Evolutionary conservation across 768 basidiomycete species (phyloP).

Genomic region (Rhodotorula kratochvilovae): DNA sequence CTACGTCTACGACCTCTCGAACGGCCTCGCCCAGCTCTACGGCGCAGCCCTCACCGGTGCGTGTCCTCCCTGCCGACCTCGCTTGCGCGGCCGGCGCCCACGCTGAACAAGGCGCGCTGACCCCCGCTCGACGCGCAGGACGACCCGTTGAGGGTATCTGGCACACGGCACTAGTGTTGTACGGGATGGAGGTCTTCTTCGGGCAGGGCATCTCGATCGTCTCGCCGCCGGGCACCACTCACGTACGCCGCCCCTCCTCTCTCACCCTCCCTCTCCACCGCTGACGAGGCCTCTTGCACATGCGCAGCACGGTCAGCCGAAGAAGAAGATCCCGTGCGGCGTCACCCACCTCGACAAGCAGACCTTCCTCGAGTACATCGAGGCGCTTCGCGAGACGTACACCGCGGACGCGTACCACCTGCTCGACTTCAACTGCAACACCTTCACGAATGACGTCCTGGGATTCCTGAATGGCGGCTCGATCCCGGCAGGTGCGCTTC

Average conservation of each 20-base stretch:
- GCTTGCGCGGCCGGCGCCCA: background rate
- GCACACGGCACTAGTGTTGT: conserved; percentile 91
- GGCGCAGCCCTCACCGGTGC: conserved; percentile 62
- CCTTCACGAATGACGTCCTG: conserved; percentile 41
- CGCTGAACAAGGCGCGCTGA: too few relatives aligned
- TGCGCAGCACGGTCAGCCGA: conserved; percentile 66
- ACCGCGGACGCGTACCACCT: conserved; percentile 45
- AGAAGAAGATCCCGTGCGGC: conserved; percentile 69
- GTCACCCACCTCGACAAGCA: conserved; percentile 74
- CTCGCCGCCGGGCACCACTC: conserved; percentile 66
- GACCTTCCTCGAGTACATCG: conserved; percentile 78
- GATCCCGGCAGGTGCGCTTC: conserved; percentile 32
- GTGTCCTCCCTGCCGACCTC: background rate
- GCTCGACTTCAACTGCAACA: conserved; percentile 42
- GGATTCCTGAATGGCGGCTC: conserved; percentile 36
- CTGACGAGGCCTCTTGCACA: background rate
- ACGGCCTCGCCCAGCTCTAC: conserved; percentile 71
- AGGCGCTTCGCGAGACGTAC: conserved; percentile 69
- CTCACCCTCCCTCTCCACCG: background rate
- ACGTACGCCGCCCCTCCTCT: conserved; percentile 54
- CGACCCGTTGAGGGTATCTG: conserved; percentile 89
- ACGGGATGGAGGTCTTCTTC: conserved; percentile 79
- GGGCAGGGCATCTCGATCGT: conserved; percentile 76
- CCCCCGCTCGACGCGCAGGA: too few relatives aligned
- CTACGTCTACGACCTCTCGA: conserved; percentile 89